Evolutionary conservation across 768 basidiomycete genomes (phyloP), one percentile per base, ranked within the genome.

Genomic region (Podaxis sp.): DNA sequence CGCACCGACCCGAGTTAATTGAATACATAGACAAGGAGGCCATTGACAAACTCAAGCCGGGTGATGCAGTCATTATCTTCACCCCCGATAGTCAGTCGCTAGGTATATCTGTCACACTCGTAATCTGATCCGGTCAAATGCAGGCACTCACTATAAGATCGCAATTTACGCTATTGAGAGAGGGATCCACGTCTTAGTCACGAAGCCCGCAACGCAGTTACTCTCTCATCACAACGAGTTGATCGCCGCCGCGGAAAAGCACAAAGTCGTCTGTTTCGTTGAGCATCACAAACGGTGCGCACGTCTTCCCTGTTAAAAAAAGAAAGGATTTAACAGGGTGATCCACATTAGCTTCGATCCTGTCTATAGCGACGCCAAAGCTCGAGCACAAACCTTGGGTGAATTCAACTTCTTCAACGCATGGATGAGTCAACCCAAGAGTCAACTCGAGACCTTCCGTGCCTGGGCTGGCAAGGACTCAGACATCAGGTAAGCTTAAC

Each of bases 361-460:
- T 4, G 93, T 89, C 11, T 96, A 97, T 77, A 90, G 89, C 67
- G 94, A 97, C 70, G 95, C 93, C 40, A 88, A 86, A 67, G 88
- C 86, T 3, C 86, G 89, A 55, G 89, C 89, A 28, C 82, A 80
- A 27, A 74, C 82, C 5, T 79, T 95, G 25, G 93, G 94, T 36
- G 92, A 95, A 73, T 93, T 95, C 77, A 96, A 95, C 76, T 96
- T 93, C 75, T 96, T 94, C 84, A 91, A 79, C 66, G 91, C 93
- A 38, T 96, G 95, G 93, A 97, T 97, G 95, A 93, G 91, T 69
- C 95, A 96, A 72, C 95, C 95, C 46, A 97, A 97, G 76, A 88
- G 85, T 67, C 95, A 97, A 73, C 82, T 97, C 27, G 91, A 94
- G 73, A 96, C 95, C 0, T 97, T 96, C 85, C 86, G 87, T 59